These are phyloP conservation scores for Candida ponderosae DNA, from an alignment of 805 yeast genomes.

Conservation along the genomic window DNA sequence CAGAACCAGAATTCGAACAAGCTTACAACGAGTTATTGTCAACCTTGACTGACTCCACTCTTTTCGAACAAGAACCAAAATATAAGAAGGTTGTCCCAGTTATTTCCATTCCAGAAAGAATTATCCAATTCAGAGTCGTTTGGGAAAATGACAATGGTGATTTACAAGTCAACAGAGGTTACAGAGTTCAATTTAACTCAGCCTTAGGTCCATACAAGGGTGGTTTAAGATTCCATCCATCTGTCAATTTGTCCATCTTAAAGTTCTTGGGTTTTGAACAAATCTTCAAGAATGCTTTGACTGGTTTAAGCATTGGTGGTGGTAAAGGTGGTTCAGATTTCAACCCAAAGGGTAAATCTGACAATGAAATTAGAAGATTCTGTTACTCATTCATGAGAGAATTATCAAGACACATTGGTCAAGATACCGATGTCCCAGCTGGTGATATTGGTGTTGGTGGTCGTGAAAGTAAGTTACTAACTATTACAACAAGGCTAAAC, in stretches of 20 bases:
- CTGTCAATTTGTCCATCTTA: slow-evolving; percentile 89
- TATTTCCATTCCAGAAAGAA: slow-evolving; percentile 91
- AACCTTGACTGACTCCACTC: slow-evolving; percentile 85
- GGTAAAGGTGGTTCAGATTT: slow-evolving; percentile 99
- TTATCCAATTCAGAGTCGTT: slow-evolving; percentile 92
- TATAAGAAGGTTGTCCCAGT: slow-evolving; percentile 84
- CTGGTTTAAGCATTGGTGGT: slow-evolving; percentile 98
- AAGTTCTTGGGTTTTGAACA: slow-evolving; percentile 98
- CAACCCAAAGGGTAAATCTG: slow-evolving; percentile 93
- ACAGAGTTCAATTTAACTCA: slow-evolving; percentile 97
- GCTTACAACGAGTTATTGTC: slow-evolving; percentile 90
- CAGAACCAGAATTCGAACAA: slow-evolving; percentile 98
- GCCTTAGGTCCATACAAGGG: slow-evolving; percentile 99
- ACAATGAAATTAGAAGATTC: slow-evolving; percentile 92
- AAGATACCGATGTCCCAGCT: slow-evolving; percentile 97
- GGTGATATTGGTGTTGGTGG: slow-evolving; percentile 99
- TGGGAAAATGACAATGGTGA: slow-evolving; percentile 97
- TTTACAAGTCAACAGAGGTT: slow-evolving; percentile 92
- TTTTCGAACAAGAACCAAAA: slow-evolving; percentile 83
- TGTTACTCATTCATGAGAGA: slow-evolving; percentile 95
- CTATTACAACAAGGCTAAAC: too few relatives aligned
- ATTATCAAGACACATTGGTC: slow-evolving; percentile 92
- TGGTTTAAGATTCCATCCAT: slow-evolving; percentile 96
- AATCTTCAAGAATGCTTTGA: slow-evolving; percentile 95
- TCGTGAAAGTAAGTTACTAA: slow-evolving; percentile 34